Evolutionary conservation across 257 asterid genomes (phyloP).

Genomic region (Solanum tarijense): DNA sequence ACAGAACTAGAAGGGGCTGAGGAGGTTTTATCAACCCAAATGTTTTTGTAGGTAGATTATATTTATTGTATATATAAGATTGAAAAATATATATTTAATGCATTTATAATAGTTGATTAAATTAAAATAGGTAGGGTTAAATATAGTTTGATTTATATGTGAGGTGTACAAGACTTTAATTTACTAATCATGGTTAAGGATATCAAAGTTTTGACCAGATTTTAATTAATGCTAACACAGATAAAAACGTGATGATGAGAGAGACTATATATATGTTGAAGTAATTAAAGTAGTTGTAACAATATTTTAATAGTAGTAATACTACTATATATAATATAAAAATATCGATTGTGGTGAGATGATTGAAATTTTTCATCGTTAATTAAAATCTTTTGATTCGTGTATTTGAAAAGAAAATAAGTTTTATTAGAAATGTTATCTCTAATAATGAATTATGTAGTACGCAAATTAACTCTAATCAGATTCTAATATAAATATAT

Average conservation of each 20-base stretch:
- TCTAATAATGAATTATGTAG: background rate
- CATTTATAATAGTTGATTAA: background rate
- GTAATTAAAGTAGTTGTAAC: background rate
- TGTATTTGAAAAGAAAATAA: background rate
- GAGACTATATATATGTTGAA: background rate
- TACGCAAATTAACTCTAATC: background rate
- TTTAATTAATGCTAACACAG: background rate
- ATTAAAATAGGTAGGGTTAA: background rate
- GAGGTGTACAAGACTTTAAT: background rate
- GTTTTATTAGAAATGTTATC: fast-evolving
- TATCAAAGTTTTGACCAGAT: background rate
- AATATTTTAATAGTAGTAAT: background rate
- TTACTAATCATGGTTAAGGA: background rate
- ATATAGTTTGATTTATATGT: background rate
- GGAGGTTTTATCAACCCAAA: background rate
- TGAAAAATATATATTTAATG: background rate
- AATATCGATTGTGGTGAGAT: background rate
- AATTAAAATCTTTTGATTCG: background rate
- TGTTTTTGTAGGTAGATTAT: background rate
- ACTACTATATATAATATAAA: background rate
- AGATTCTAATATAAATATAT: background rate
- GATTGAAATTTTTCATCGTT: no score
- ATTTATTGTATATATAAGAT: background rate
- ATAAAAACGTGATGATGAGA: background rate
- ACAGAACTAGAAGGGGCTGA: background rate